Percentiles rank a stretch among this genome's conserved stretches.
phyloP scores from a whole-genome alignment of 1,284 basidiomycete genomes.

The Ganoderma lucidum region DNA sequence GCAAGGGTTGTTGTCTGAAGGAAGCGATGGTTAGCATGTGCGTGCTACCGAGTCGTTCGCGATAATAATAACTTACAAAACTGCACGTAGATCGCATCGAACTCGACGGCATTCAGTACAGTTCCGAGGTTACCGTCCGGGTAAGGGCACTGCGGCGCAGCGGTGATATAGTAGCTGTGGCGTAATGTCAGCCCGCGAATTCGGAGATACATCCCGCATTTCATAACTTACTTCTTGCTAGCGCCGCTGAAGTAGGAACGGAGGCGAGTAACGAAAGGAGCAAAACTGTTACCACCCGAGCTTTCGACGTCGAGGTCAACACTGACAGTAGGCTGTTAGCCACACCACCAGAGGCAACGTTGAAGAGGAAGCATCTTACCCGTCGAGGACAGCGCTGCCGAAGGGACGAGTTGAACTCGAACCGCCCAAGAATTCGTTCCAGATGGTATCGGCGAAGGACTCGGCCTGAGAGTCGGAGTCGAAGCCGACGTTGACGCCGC shows the following conservation, averaged over 20 bases:
- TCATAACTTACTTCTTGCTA: constrained; percentile 56
- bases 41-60: not conserved
- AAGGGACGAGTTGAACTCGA: constrained; percentile 66
- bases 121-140: constrained; percentile 61
- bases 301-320: constrained; percentile 72
- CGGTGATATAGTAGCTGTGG: constrained; percentile 66
- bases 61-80: constrained; percentile 42
- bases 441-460: constrained; percentile 65
- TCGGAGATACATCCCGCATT: too few relatives aligned
- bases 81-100: constrained; percentile 69
- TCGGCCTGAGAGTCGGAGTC: constrained; percentile 58
- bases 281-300: constrained; percentile 59
- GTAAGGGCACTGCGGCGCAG: constrained; percentile 62
- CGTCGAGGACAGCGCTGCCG: constrained; percentile 68
- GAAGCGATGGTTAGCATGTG: not conserved
- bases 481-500: constrained; percentile 56
- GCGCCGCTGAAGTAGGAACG: constrained; percentile 57
- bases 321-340: constrained; percentile 41
- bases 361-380: constrained; percentile 48
- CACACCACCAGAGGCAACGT: not conserved
- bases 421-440: constrained; percentile 70
- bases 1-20: constrained; percentile 59
- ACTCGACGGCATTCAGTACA: constrained; percentile 58
- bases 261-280: constrained; percentile 65
- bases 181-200: not conserved